Evolutionary conservation across 768 basidiomycete species (phyloP), one percentile per base, ranked within the genome.

Genomic region (Psilocybe subaeruginosa): DNA sequence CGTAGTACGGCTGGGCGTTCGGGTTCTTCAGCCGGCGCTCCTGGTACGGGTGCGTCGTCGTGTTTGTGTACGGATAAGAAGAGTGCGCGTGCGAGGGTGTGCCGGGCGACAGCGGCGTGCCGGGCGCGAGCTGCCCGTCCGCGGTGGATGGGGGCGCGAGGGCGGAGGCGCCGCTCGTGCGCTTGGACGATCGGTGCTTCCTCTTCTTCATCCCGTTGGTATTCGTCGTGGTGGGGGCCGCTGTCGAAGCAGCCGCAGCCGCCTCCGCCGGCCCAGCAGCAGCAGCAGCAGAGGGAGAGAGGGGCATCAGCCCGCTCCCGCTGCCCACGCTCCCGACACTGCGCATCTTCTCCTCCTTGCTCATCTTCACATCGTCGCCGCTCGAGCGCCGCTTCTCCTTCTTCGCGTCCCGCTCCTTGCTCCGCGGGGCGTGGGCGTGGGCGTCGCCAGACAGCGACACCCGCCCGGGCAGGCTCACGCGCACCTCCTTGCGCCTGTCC

Each of bases 1-100:
- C 54, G 56, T 66, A 62, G 51, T 71, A 71, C 11, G 70, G 70
- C 52, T 67, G 66, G 1, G 68, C 70, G 55, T 71, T 70, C 46
- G 53, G 50, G 54, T 69, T 69, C 49, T 49, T 60, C 54, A 45
- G 41, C 11, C 64, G 54, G 4, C 58, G 54, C 51, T 17, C 46
- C 52, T 8, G 33, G n/a, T n/a, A 17, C 37, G 16, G 52, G 35
- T 43, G 41, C 5, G 41, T 14, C 11, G 41, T 7, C 14, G 41
- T 43, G 41, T 4, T 12, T 11, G 41, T 5, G 41, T 43, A 35
- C 11, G 33, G 33, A 11, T 35, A 11, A 11, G 6, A 11, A 6
- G 33, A 35, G 33, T 35, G 33, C 33, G 33, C 6, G 33, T 35
- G 33, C 11, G 41, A 43, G n/a, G 51, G 51, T 35, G 51, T 53